phyloP scores from a whole-genome alignment of 306 rosid genomes.

The Datisca glomerata region DNA sequence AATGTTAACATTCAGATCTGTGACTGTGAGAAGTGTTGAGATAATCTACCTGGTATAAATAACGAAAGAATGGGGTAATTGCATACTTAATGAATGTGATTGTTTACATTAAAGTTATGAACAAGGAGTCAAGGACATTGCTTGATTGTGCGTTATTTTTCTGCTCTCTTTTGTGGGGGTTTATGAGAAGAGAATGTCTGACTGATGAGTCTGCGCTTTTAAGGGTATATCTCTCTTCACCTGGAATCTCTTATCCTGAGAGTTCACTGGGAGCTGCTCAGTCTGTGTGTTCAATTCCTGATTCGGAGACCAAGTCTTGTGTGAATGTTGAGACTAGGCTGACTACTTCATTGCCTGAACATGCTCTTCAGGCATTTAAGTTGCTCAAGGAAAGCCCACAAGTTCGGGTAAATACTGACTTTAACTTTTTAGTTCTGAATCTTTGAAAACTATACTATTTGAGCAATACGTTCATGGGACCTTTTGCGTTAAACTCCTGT shows the following conservation, averaged over 20 bases:
- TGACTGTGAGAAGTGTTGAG: too few relatives aligned
- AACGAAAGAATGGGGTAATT: too few relatives aligned
- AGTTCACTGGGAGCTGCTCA: too few relatives aligned
- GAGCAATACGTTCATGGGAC: background rate
- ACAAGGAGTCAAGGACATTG: too few relatives aligned
- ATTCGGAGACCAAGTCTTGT: conserved; percentile 26
- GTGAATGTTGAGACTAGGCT: conserved; percentile 22
- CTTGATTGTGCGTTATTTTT: too few relatives aligned
- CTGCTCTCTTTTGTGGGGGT: too few relatives aligned
- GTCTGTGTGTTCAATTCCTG: conserved; percentile 17
- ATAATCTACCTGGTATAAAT: too few relatives aligned
- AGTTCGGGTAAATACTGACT: conserved; percentile 43
- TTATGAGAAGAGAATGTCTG: too few relatives aligned
- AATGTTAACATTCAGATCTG: too few relatives aligned
- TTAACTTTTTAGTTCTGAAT: background rate
- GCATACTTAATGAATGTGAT: too few relatives aligned
- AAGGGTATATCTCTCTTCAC: conserved; percentile 50
- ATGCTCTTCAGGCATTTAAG: conserved; percentile 54
- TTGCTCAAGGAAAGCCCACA: conserved; percentile 39
- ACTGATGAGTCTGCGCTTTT: too few relatives aligned
- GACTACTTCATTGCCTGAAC: conserved; percentile 28
- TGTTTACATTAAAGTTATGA: too few relatives aligned
- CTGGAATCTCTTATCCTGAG: conserved; percentile 17
- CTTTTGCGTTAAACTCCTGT: background rate
- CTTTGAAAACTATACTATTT: background rate